Evolutionary conservation across 306 rosid genomes (phyloP).

Genomic region (Leucaena leucocephala): DNA sequence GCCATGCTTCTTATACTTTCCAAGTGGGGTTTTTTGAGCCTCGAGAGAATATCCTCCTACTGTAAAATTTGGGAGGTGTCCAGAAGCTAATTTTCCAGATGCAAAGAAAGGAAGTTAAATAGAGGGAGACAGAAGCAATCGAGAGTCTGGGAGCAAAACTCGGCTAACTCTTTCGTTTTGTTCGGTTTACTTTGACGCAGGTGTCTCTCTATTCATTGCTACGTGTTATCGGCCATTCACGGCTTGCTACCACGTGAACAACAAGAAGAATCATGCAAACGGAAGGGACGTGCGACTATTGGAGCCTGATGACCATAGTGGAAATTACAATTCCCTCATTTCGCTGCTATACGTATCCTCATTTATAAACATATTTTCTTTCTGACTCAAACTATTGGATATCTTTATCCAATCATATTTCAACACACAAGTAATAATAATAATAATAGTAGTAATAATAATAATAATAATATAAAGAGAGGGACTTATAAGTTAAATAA

Average conservation of each 20-base stretch:
- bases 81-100: constrained; percentile 19
- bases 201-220: background rate
- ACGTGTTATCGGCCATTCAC: background rate
- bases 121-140: background rate
- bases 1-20: background rate
- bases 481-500: background rate
- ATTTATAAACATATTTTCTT: background rate
- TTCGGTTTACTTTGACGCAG: background rate
- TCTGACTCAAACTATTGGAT: background rate
- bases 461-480: too few relatives aligned
- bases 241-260: background rate
- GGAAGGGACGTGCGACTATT: background rate
- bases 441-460: too few relatives aligned
- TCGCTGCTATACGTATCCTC: background rate
- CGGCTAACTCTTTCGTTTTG: constrained; percentile 23
- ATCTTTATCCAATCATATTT: background rate
- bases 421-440: too few relatives aligned
- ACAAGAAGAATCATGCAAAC: background rate
- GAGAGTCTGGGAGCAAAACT: constrained; percentile 30
- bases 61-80: constrained; percentile 10
- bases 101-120: background rate
- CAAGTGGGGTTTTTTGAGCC: background rate
- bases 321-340: background rate
- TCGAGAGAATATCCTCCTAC: background rate
- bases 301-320: background rate